Conservation (phyloP, 768 basidiomycete species). For the Mycena maculata region DNA sequence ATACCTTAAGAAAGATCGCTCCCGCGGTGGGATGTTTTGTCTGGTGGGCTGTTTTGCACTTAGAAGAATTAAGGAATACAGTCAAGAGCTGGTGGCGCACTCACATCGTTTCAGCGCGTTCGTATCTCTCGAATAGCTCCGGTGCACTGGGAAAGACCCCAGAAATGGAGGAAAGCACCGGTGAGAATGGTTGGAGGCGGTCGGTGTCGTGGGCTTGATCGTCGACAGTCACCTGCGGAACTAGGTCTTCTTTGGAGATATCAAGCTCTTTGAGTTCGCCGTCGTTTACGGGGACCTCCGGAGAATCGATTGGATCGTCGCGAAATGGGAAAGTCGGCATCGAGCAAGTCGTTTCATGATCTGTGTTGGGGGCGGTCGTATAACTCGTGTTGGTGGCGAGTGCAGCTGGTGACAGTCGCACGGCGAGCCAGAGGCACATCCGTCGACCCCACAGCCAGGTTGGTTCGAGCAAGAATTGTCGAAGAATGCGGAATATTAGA, state of each 20-base stretch:
- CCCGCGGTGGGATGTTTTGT: too few relatives aligned
- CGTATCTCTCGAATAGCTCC: not conserved
- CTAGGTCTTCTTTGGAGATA: not conserved
- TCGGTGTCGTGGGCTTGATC: not conserved
- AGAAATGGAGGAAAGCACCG: not conserved
- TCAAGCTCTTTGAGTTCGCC: not conserved
- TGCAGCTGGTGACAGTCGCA: not conserved
- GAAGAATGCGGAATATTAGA: not conserved
- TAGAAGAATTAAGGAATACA: too few relatives aligned
- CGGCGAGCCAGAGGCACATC: not conserved
- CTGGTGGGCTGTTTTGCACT: too few relatives aligned
- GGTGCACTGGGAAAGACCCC: not conserved
- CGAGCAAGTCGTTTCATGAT: too few relatives aligned
- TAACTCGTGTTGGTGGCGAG: not conserved
- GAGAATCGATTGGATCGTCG: too few relatives aligned
- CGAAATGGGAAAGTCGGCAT: too few relatives aligned
- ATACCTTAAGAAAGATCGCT: too few relatives aligned
- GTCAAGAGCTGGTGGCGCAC: too few relatives aligned
- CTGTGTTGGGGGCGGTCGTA: too few relatives aligned
- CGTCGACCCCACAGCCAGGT: not conserved
- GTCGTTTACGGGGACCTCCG: too few relatives aligned
- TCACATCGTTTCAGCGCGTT: not conserved
- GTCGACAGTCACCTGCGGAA: not conserved
- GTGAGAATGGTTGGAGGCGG: not conserved
- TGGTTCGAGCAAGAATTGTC: not conserved